Evolutionary conservation across 352 stramenopile species (phyloP), one percentile per base, ranked within the genome.

Genomic region (Albugo laibachii): DNA sequence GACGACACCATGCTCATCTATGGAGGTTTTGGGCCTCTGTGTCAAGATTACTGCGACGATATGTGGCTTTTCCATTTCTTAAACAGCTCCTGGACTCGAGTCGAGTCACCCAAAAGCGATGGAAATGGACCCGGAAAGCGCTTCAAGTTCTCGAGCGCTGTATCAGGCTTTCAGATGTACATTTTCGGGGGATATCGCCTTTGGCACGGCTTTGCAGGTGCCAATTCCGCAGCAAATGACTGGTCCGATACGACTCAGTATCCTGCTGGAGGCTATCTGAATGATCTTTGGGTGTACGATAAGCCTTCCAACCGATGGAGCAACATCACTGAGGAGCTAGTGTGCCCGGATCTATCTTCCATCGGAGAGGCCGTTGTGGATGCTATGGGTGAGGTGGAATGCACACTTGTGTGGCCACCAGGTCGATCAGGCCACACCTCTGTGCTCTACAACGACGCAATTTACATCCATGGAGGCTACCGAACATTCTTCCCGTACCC

Each of bases 21-120:
- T 55, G 92, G 89, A 20, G 93, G 93, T 10, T 97, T 96, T 50
- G 80, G 70, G 0, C 71, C 81, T 6, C 61, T 89, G 21, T 98
- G 93, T 53, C 73, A 81, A 36, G 93, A 98, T 57, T 98, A 97
- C 52, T 98, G 93, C 61, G 69, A 95, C 56, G 93, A 98, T 62
- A 67, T 97, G 57, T 98, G 93, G 92, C 55, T 92, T 12, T 97
- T 95, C 45, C 82, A 97, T 58, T 79, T 97, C 46, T 58, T 59
- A 0, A 73, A 92, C 57, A 86, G 89, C 49, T 62, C 74, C 36
- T 97, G 84, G 86, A 94, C 74, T 31, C 63, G 94, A 55, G 72
- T 88, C 63, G 78, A 76, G 47, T 66, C 82, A 55, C 44, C 86
- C 15, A 70, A 69, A n/a, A 81, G 69, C 51, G 58, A 52, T 12